A percentile compares a stretch with the other conserved stretches of the same genome.
phyloP scores from a whole-genome alignment of 1,284 basidiomycete genomes.

The Ustilago sp. region DNA sequence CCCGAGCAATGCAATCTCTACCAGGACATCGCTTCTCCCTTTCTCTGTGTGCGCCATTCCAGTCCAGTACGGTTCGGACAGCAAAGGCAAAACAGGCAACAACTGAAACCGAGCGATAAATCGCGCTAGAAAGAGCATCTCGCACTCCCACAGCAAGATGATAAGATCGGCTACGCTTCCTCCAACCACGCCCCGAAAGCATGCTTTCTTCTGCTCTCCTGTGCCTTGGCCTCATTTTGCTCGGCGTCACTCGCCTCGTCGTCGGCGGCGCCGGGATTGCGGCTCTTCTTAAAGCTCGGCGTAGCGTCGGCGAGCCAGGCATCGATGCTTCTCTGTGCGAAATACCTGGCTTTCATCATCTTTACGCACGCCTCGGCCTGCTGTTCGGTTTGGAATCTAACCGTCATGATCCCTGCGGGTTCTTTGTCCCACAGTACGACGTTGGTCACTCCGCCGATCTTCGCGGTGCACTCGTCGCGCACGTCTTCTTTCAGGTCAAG shows the following conservation, averaged over 20 bases:
- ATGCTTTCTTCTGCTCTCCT: constrained; percentile 22
- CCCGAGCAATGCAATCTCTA: too few species aligned
- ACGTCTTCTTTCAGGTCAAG: constrained; percentile 97
- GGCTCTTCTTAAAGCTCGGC: constrained; percentile 81
- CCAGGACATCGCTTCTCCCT: too few species aligned
- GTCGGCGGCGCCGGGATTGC: constrained; percentile 55
- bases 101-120: too few species aligned
- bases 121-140: neutral
- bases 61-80: too few species aligned
- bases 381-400: constrained; percentile 89
- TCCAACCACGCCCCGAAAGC: constrained; percentile 37
- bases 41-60: too few species aligned
- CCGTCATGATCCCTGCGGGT: constrained; percentile 91
- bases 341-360: constrained; percentile 97
- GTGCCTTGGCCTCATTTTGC: neutral
- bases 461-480: constrained; percentile 85
- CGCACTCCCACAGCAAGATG: neutral
- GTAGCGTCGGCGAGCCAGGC: constrained; percentile 84
- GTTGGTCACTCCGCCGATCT: constrained; percentile 93
- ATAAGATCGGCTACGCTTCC: neutral
- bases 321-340: constrained; percentile 84
- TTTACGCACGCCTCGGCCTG: constrained; percentile 89
- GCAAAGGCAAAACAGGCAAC: too few species aligned
- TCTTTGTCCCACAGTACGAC: constrained; percentile 97
- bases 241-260: constrained; percentile 9